Evolutionary conservation across 2,329 filamentous ascomycete genomes (phyloP).

Genomic region (Fusarium staphyleae): DNA sequence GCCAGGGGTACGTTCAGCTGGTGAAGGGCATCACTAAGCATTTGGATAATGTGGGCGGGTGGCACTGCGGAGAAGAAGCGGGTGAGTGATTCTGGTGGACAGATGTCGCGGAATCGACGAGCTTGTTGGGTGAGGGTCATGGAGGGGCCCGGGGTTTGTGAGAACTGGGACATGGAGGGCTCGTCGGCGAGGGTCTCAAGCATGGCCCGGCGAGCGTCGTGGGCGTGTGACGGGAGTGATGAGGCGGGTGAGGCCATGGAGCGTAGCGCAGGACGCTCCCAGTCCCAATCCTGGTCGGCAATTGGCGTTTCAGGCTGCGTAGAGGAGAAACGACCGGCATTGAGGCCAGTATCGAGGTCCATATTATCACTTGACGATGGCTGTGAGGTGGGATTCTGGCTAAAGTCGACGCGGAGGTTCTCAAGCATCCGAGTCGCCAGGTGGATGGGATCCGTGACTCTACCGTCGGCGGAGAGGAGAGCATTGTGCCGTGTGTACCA

Average conservation of each 20-base stretch:
- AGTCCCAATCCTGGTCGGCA: conserved; percentile 81
- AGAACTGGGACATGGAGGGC: conserved; percentile 87
- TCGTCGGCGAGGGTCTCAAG: conserved; percentile 80
- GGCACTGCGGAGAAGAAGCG: conserved; percentile 90
- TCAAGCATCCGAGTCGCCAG: conserved; percentile 97
- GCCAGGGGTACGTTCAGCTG: conserved; percentile 82
- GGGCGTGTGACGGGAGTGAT: conserved; percentile 44
- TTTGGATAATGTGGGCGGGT: conserved; percentile 76
- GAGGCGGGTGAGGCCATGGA: conserved; percentile 54
- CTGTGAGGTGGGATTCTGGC: conserved; percentile 65
- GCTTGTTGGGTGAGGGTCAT: conserved; percentile 89
- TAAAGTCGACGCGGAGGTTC: conserved; percentile 87
- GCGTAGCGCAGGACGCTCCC: conserved; percentile 76
- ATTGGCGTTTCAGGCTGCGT: conserved; percentile 85
- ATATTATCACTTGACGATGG: conserved; percentile 61
- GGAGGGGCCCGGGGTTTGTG: conserved; percentile 77
- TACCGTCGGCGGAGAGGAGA: conserved; percentile 76
- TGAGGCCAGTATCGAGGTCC: conserved; percentile 68
- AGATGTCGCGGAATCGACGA: conserved; percentile 86
- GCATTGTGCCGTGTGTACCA: conserved; percentile 90
- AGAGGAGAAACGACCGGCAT: conserved; percentile 67
- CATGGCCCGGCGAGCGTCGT: conserved; percentile 51
- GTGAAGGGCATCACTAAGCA: conserved; percentile 82
- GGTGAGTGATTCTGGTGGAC: conserved; percentile 85
- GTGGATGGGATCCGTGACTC: conserved; percentile 77